Base-by-base conservation (phyloP, 1,284 basidiomycete species). In the Pseudozyma sp. region DNA sequence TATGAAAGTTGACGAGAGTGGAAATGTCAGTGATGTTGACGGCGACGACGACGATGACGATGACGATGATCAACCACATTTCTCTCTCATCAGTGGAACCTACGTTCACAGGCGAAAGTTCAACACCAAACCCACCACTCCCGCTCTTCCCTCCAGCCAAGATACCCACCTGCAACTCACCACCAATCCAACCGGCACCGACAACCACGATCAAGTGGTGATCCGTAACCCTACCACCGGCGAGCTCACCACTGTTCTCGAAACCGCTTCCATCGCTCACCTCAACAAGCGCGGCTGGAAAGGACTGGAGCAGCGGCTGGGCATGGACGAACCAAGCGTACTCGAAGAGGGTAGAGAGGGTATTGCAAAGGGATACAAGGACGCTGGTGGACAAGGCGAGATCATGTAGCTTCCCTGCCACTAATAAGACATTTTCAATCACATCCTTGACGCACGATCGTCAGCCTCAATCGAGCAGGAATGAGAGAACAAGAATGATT, bases 321-420 rank as follows among this genome's bases (percentile, higher is more conserved):
- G 94, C 0, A 86, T 92, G 83, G 93, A 96, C 79, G 89, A 88
- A 9, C 94, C 95, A 0, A 89, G 92, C 66, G 81, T 90, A 48
- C 85, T 99, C 56, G 93, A 97, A 85, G 91, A 96, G 84, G 96
- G 94, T 1, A 87, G 93, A 61, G 92, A 88, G 73, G 96, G 96
- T 5, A 92, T 97, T 52, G 94, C 96, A 34, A 89, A 91, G 70
- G 93, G 92, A 5, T 98, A 99, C 84, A 86, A 88, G 14, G 87
- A 82, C 42, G 77, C 72, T 3, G 76, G 72, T 48, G 79, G 77
- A 44, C 45, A 70, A 17, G 76, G 78, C 14, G 39, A 63, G 16
- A 52, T 52, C 29, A 66, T 75, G 68, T 68, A 65, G 53, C 11
- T 16, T 24, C n/a, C n/a, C n/a, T n/a, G n/a, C n/a, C 17, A 7